Percentiles rank a stretch among this genome's conserved stretches.
Conservation (phyloP, 768 basidiomycete species). For the Cystofilobasidium bisporidii region DNA sequence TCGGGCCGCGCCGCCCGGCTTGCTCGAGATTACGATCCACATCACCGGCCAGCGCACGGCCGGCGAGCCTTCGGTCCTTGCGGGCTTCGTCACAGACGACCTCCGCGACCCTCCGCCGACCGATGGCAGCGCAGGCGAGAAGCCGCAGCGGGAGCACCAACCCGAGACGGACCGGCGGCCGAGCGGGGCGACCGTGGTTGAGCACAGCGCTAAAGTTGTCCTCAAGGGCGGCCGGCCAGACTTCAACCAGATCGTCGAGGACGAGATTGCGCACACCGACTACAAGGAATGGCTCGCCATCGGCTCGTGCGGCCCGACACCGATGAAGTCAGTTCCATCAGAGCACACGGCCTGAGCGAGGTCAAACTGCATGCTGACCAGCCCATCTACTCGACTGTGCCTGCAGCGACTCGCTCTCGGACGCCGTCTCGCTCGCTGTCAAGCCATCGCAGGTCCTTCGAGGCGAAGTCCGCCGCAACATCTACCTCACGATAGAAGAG, state of each 20-base stretch:
- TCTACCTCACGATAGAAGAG: slow-evolving; percentile 18
- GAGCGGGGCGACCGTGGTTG: slow-evolving; percentile 10
- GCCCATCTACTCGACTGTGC: not conserved
- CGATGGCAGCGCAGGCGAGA: not conserved
- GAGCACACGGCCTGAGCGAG: too few relatives aligned
- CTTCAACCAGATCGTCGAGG: slow-evolving; percentile 19
- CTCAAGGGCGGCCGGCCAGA: slow-evolving; percentile 24
- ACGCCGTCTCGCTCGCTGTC: slow-evolving; percentile 22
- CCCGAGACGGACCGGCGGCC: not conserved
- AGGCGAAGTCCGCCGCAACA: slow-evolving; percentile 24
- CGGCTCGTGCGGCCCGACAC: slow-evolving; percentile 26
- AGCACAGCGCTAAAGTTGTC: slow-evolving; percentile 11
- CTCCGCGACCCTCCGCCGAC: not conserved
- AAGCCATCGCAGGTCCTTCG: slow-evolving; percentile 13
- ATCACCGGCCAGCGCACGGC: slow-evolving; percentile 25
- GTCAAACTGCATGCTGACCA: too few relatives aligned
- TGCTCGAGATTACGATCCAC: slow-evolving; percentile 27
- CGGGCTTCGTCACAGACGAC: slow-evolving; percentile 27
- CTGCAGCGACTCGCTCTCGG: slow-evolving; percentile 19
- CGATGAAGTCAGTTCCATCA: slow-evolving; percentile 17
- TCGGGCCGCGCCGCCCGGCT: slow-evolving; percentile 7
- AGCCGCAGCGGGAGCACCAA: not conserved
- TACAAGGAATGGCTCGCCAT: slow-evolving; percentile 27
- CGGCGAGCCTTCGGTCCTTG: slow-evolving; percentile 18
- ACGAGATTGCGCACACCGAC: slow-evolving; percentile 12